Percentiles rank a stretch among this genome's conserved stretches.
phyloP scores from a whole-genome alignment of 1,284 basidiomycete species.

The Meira nashicola region DNA sequence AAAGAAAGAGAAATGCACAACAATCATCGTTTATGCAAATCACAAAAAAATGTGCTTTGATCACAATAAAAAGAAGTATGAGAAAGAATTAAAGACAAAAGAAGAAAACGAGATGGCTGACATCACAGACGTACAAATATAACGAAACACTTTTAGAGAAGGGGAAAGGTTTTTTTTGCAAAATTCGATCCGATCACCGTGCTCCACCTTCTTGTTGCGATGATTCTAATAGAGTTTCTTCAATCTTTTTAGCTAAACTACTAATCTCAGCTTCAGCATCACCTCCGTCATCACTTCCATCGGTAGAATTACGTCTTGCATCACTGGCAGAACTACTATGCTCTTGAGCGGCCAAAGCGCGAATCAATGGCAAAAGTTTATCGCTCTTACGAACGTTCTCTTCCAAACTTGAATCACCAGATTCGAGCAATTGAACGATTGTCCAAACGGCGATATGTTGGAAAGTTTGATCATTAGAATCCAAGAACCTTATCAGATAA shows the following conservation, averaged over 20 bases:
- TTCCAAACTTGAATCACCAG: conserved; percentile 63
- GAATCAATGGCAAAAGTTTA: conserved; percentile 44
- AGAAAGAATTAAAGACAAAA: too few species aligned
- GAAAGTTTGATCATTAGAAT: conserved; percentile 94
- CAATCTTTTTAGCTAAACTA: conserved; percentile 40
- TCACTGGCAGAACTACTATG: conserved; percentile 6
- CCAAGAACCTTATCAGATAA: conserved; percentile 91
- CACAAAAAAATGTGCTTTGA: too few species aligned
- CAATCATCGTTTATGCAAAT: too few species aligned
- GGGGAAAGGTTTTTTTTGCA: too few species aligned
- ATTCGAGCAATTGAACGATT: conserved; percentile 92
- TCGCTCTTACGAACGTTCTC: conserved; percentile 47
- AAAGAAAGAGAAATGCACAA: too few species aligned
- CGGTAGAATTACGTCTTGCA: conserved; percentile 11
- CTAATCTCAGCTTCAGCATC: conserved; percentile 48
- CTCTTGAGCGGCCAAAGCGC: conserved; percentile 27
- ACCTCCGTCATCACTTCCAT: conserved; percentile 35
- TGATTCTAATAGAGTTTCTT: conserved; percentile 38
- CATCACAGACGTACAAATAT: too few species aligned
- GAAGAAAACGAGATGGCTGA: too few species aligned
- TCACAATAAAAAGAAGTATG: too few species aligned
- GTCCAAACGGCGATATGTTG: conserved; percentile 96
- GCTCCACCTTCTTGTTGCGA: too few species aligned
- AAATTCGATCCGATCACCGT: too few species aligned
- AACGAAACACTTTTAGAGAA: too few species aligned